phyloP scores from a whole-genome alignment of 257 asterid species.

The Solanum peruvianum region DNA sequence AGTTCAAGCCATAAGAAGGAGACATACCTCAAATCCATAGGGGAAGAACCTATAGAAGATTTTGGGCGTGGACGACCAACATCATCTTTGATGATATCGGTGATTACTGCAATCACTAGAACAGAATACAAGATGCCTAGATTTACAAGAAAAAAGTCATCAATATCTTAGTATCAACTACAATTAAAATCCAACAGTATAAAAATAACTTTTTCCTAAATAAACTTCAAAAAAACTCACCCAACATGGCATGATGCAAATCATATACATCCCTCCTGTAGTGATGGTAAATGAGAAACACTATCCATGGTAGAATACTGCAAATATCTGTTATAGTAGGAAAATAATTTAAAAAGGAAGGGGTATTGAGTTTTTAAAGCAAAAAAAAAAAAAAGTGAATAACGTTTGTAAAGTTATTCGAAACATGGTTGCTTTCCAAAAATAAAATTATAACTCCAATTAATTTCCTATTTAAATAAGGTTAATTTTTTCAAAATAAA shows the following conservation, averaged over 20 bases:
- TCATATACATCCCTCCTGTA: slow-evolving; percentile 46
- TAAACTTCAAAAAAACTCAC: slow-evolving; percentile 9
- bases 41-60: slow-evolving; percentile 55
- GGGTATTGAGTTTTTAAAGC: no score
- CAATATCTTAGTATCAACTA: neutral
- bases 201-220: neutral
- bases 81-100: slow-evolving; percentile 45
- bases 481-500: neutral
- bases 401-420: no score
- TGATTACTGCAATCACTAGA: slow-evolving; percentile 31
- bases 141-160: neutral
- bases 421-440: no score
- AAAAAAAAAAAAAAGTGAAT: no score
- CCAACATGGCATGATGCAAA: slow-evolving; percentile 45
- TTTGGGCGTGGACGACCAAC: slow-evolving; percentile 54
- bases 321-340: slow-evolving; percentile 19
- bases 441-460: no score
- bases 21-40: slow-evolving; percentile 23
- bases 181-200: neutral
- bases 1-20: neutral
- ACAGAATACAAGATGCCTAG: slow-evolving; percentile 37
- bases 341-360: neutral
- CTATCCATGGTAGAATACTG: slow-evolving; percentile 25
- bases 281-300: slow-evolving; percentile 31
- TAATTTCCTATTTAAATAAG: no score